Base-by-base conservation (phyloP, 352 stramenopile genomes). In the Phytophthora tubulina region DNA sequence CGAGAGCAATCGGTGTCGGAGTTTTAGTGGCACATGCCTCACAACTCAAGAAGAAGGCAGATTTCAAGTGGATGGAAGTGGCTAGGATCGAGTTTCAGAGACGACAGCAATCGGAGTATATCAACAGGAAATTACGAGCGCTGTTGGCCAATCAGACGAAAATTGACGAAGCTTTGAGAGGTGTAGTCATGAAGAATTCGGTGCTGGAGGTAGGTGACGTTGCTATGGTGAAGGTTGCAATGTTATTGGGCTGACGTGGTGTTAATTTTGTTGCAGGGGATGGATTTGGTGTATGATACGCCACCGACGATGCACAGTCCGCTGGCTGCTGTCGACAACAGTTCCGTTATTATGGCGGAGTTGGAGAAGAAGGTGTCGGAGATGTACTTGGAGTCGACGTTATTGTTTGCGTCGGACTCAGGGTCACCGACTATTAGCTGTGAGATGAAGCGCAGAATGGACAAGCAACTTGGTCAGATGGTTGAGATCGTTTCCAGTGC, bases 401-500 rank as follows among this genome's bases (percentile, higher is more conserved):
- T 15, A 0, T 11, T 76, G 15, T 76, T 68, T 15, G 31, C 39
- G 3, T 1, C 0, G 0, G 49, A 72, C 3, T 11, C 15, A 10
- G 44, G 3, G 17, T 6, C 17, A 2, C 13, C 46, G 8, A 36
- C 17, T 6, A 64, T 76, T 15, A 65, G 45, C 15, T 63, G 48
- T 9, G 55, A 69, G 21, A 76, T 65, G 69, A 63, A 50, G 17
- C 42, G 33, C 9, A 48, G 57, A 31, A 8, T 62, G 11, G 63
- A 76, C 11, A 6, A 21, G 2, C 31, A 54, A 6, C 63, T 56
- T 1, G 67, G 53, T 3, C 41, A 55, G 11, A 45, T 38, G 1
- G 61, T 79, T 2, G 72, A 79, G 27, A 72, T 79, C 7, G 42
- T 63, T 15, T 66, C 68, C 2, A 66, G 53, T 21, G 70, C 72